Evolutionary conservation across 805 yeast species (phyloP), one percentile per base, ranked within the genome.

Genomic region (Cyberlindnera misumaiensis): DNA sequence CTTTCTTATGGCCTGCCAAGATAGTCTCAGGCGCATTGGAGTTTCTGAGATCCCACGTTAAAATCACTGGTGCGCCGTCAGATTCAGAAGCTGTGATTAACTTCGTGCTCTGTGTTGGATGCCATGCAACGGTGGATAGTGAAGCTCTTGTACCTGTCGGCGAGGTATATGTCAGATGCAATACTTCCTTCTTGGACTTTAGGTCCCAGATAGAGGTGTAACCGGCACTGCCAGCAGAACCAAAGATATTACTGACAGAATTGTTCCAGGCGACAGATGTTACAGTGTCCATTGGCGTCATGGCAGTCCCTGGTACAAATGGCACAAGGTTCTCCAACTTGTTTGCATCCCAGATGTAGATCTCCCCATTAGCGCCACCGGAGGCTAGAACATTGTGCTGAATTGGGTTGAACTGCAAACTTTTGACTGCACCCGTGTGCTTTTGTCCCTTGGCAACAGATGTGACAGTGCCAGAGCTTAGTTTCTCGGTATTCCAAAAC

Each of bases 131-230:
- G 43, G 75, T 73, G 27, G 94, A 77, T 36, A 90, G 72, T 40
- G 80, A 81, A 17, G 88, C 81, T 53, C 82, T 74, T 22, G 67
- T 58, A 12, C 66, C 63, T 4, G 68, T 59, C 15, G 58, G 51
- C 7, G 81, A 77, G 16, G 79, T 67, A 60, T 86, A 85, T 40
- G 78, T 73, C 57, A 93, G 70, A 59, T 87, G 96, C 44, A 93
- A 66, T 17, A 90, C 95, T 63, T 90, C 97, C 54, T 86, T 76
- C 57, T 80, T 82, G 30, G 88, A 78, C 55, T 83, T 84, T 48
- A 89, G 68, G 63, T 93, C 97, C 97, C 97, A 93, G 48, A 93
- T 80, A 1, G 96, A 82, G 3, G 96, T 80, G 58, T 77, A 83
- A 12, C 95, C 94, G 12, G 86, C 74, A 51, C 78, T 75, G 34